Evolutionary conservation across 1,284 basidiomycete species (phyloP), one percentile per base, ranked within the genome.

Genomic region (Ustilago esculenta): DNA sequence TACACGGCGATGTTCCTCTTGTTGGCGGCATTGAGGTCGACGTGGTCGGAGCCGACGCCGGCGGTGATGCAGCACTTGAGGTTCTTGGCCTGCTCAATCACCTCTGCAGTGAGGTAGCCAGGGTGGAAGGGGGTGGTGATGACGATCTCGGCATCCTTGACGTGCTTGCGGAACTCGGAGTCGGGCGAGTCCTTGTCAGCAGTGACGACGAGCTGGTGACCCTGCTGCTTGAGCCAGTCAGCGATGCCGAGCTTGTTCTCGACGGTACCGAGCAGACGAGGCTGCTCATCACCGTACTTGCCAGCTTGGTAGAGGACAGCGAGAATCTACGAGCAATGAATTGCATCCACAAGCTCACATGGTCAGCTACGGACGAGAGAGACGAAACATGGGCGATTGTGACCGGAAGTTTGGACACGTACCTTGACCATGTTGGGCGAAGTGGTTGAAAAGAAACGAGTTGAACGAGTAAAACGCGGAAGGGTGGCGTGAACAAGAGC

Each of bases 31-130:
- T 94, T 89, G 52, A 96, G 87, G 82, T 96, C 92, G 77, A 96
- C 88, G 73, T 83, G 82, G 71, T 95, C 94, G 27, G 92, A 94
- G 12, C 93, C 93, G 42, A 97, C 93, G 84, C 94, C 94, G 49
- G 94, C 94, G 10, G 94, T 97, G 77, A 96, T 87, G 79, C 90
- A 92, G 66, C 95, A 84, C 85, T 94, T 95, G 77, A 98, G 87
- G 78, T 95, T 94, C 84, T 90, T 90, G 32, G 94, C 92, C 86
- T 91, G 85, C 40, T 75, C 86, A 72, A 95, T 84, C 63, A 94
- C 84, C 9, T 94, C 91, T 34, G 85, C 86, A 6, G 92, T 94
- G 60, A 94, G 87, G 84, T 96, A 95, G 68, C 89, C 92, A 0
- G 83, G 83, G 73, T 84, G 83, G 88, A 93, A 97, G 10, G 94